Conservation (phyloP, 768 basidiomycete genomes). For the Coprinopsis marcescibilis region DNA sequence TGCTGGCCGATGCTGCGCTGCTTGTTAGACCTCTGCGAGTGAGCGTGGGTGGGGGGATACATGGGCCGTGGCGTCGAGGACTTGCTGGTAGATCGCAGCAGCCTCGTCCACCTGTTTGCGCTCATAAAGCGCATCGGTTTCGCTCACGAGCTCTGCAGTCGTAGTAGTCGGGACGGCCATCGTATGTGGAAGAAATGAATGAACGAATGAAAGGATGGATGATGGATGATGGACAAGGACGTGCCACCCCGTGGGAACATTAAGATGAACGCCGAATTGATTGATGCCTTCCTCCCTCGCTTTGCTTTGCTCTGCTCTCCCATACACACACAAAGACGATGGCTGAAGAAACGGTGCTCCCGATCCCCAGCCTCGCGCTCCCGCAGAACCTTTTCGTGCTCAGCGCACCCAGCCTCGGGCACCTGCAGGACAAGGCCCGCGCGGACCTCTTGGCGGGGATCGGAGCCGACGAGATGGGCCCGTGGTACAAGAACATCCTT, state of each 20-base stretch:
- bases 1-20: slow-evolving; percentile 25
- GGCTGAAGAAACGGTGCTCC: slow-evolving; percentile 81
- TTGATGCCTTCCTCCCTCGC: too few species aligned
- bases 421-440: slow-evolving; percentile 64
- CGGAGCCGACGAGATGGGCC: slow-evolving; percentile 85
- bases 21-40: too few species aligned
- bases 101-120: too few species aligned
- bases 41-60: too few species aligned
- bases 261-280: too few species aligned
- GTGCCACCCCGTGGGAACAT: slow-evolving; percentile 30
- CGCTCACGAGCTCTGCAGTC: slow-evolving; percentile 38
- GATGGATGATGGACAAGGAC: too few species aligned
- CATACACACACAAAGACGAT: slow-evolving; percentile 30
- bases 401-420: slow-evolving; percentile 49
- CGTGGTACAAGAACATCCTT: slow-evolving; percentile 60
- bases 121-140: too few species aligned
- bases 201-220: too few species aligned
- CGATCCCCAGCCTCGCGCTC: slow-evolving; percentile 80
- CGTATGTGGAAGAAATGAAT: too few species aligned
- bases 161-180: slow-evolving; percentile 18
- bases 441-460: slow-evolving; percentile 66
- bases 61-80: slow-evolving; percentile 43
- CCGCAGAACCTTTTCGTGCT: slow-evolving; percentile 78
- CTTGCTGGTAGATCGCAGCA: slow-evolving; percentile 66
- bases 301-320: too few species aligned